A percentile compares a stretch with the other conserved stretches of the same genome.
Evolutionary conservation across 2,329 filamentous ascomycete species (phyloP).

Genomic region (Akanthomyces dipterigenus): DNA sequence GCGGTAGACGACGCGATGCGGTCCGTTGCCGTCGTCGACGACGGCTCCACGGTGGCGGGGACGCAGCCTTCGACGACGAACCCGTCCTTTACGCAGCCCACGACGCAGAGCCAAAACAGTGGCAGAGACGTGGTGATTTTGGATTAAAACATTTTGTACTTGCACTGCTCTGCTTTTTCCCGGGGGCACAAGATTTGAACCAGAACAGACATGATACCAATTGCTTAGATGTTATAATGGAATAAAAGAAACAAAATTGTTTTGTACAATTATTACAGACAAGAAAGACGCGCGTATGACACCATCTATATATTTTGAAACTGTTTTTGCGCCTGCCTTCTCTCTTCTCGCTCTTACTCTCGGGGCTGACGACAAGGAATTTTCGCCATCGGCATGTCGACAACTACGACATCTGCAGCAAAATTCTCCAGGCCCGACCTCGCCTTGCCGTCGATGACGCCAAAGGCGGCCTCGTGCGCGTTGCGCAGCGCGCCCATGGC

Average conservation of each 20-base stretch:
- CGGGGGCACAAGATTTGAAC: too few species aligned
- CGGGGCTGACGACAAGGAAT: background rate
- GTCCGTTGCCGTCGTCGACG: constrained; percentile 16
- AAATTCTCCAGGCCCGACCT: constrained; percentile 28
- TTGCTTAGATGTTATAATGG: constrained; percentile 3
- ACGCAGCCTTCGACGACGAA: background rate
- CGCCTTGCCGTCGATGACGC: constrained; percentile 22
- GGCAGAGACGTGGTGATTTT: constrained; percentile 9
- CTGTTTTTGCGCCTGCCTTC: background rate
- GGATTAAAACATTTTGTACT: background rate
- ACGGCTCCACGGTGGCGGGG: background rate
- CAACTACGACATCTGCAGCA: background rate
- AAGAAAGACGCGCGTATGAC: background rate
- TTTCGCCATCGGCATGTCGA: background rate
- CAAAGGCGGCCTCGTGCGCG: constrained; percentile 37
- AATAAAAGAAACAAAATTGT: background rate
- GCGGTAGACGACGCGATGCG: constrained; percentile 42
- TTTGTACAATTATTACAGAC: background rate
- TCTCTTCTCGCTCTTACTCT: background rate
- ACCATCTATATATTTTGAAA: background rate
- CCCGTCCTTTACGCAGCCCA: background rate
- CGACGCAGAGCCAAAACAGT: background rate
- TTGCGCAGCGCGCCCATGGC: constrained; percentile 45
- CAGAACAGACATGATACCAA: constrained; percentile 9
- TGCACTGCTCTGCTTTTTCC: background rate